Evolutionary conservation across 139 green algal genomes (phyloP), one percentile per base, ranked within the genome.

Genomic region (Asterochloris sp.): DNA sequence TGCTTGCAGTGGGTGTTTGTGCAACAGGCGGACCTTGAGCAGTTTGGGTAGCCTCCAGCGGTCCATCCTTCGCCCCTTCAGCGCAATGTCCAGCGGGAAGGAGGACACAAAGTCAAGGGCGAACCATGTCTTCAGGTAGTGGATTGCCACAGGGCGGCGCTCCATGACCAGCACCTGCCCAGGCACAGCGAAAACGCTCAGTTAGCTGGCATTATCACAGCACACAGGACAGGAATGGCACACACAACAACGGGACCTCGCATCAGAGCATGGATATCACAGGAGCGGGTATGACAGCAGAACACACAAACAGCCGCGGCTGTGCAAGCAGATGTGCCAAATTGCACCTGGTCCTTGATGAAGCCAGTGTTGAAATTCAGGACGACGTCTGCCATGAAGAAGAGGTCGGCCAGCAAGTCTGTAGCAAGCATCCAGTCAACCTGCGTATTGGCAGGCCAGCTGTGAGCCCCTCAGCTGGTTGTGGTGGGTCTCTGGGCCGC

Each of bases 361-460:
- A 81, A 84, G 73, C 83, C 83, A 8, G 83, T 87, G 23, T 87
- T 84, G 54, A 87, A 87, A 64, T 87, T 87, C 27, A 87, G 64
- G 12, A 75, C 0, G 26, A 87, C 80, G 66, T 87, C 83, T 13
- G 66, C 54, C 73, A 87, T 69, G 74, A 87, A 87, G 24, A 83
- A 81, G 0, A 87, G 47, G 76, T 87, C 83, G 47, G 82, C 82
- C 23, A 87, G 29, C 10, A 87, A 29, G 14, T 87, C 83, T 29
- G 74, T 81, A n/a, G 54, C 63, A 21, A 85, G 23, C 54, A 64
- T 82, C 83, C 83, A 87, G 66, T 83, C 83, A 12, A 78, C 82
- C 82, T 85, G 76, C 82, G 81, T n/a, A 54, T 54, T 6, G 38
- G 38, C 38, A 54, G 38, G 38, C 38, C 38, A 54, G 38, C 38